Evolutionary conservation across 306 rosid species (phyloP), one percentile per base, ranked within the genome.

Genomic region (Echinosophora koreensis): DNA sequence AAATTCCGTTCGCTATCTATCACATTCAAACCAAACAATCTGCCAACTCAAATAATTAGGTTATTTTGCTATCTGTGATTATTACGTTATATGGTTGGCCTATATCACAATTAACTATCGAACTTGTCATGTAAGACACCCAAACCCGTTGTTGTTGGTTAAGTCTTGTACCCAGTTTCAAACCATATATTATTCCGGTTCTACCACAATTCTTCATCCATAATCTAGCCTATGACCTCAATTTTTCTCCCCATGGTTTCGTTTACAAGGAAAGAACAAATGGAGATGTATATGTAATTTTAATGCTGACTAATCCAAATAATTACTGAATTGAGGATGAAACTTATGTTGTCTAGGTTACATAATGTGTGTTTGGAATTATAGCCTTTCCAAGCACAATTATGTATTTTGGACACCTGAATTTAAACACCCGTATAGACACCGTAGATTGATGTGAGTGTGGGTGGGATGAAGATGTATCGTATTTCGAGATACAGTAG

Each of bases 51-150:
- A 15, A 62, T 47, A 47, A 61, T 60, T 10, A 5, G n/a, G 8
- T 47, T 60, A 16, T 7, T 44, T 47, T 61, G 50, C 5, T 63
- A 4, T 39, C 1, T 28, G 4, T 37, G 71, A 11, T 50, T 49
- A 8, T 61, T 44, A 22, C 64, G 51, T 37, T 61, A 47, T 61
- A 47, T 47, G 56, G 80, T 80, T 81, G 81, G 77, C 68, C 61
- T 16, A 14, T 17, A 58, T 75, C 67, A 60, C 77, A 75, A 61
- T 81, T 74, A 60, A 60, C 46, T 4, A 81, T 57, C 71, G 59
- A 68, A 75, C 81, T 75, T 81, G 76, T 55, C 8, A 75, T 8
- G 5, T 3, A 75, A 69, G 81, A 42, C 11, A 75, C 14, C 67
- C 59, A 75, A 60, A 28, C 28, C 59, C 50, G 1, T 74, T 62